Percentiles rank a stretch among this genome's conserved stretches.
Conservation (phyloP, 176 grass and related monocot species). For the Phragmites australis region DNA sequence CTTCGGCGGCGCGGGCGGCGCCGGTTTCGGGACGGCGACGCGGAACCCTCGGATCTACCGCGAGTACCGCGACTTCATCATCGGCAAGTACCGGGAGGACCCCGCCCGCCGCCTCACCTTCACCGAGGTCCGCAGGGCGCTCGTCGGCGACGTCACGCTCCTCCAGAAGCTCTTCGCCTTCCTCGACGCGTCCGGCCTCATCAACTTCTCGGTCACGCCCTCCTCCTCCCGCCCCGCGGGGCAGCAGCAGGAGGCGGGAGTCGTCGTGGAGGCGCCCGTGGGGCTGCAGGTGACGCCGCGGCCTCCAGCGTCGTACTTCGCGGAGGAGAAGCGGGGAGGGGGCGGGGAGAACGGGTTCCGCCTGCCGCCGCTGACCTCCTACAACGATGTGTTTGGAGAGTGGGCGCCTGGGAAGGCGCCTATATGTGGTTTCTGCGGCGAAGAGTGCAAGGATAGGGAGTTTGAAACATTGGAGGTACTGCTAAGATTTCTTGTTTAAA, state of each 20-base stretch:
- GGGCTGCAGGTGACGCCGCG: conserved; percentile 45
- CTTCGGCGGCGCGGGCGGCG: conserved; percentile 73
- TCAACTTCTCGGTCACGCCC: conserved; percentile 63
- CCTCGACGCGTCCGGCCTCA: conserved; percentile 66
- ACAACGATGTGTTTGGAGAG: conserved; percentile 76
- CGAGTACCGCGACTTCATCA: conserved; percentile 97
- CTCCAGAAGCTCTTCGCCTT: conserved; percentile 76
- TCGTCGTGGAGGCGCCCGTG: conserved; percentile 65
- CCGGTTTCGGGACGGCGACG: conserved; percentile 57
- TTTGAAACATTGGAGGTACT: conserved; percentile 60
- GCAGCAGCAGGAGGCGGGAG: conserved; percentile 38
- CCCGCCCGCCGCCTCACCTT: conserved; percentile 69
- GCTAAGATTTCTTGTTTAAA: not conserved
- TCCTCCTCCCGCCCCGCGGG: not conserved
- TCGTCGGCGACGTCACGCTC: conserved; percentile 69
- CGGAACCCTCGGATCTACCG: conserved; percentile 94
- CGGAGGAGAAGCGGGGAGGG: conserved; percentile 45
- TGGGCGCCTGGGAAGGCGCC: conserved; percentile 52
- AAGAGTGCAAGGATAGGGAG: conserved; percentile 33
- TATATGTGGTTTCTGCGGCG: conserved; percentile 51
- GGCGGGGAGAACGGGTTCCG: conserved; percentile 54
- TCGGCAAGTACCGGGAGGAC: conserved; percentile 83
- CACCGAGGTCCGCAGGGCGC: conserved; percentile 75
- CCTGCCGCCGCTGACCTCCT: conserved; percentile 73
- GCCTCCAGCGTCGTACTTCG: conserved; percentile 40